Percentiles rank a stretch among this genome's conserved stretches.
Conservation (phyloP, 2,329 filamentous ascomycete genomes). For the Diaporthe amygdali region DNA sequence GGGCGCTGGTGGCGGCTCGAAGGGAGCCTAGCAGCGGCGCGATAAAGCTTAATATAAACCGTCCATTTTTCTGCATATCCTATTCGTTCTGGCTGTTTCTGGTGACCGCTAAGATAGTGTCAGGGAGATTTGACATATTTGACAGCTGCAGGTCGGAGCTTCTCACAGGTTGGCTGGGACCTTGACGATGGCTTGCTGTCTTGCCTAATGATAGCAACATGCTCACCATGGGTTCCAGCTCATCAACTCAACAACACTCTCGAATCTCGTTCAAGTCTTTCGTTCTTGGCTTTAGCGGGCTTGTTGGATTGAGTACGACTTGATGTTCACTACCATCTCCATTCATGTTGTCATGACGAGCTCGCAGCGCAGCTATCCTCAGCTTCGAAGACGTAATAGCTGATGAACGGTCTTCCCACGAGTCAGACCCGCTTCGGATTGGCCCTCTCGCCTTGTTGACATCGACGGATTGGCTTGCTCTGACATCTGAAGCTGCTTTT, state of each 20-base stretch:
- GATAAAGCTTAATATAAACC: constrained; percentile 7
- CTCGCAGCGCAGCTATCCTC: neutral
- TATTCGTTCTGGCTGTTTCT: neutral
- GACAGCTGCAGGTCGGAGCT: neutral
- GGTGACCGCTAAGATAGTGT: neutral
- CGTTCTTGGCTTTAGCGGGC: no score
- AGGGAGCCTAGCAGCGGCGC: neutral
- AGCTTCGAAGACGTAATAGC: neutral
- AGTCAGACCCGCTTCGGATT: neutral
- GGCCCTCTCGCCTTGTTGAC: neutral
- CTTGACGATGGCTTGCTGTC: neutral
- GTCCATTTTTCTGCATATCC: neutral
- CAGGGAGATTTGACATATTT: neutral
- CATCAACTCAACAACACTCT: neutral
- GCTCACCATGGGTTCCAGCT: neutral
- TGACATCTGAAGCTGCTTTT: neutral
- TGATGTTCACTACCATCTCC: neutral
- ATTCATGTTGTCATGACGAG: neutral
- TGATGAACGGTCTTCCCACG: neutral
- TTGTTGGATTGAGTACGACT: no score
- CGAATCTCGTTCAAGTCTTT: no score
- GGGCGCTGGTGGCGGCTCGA: neutral
- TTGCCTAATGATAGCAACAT: neutral
- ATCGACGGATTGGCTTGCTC: neutral
- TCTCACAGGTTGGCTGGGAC: neutral